Conservation (phyloP, 1,139 yeast species). For the Hyphopichia pseudoburtonii region DNA sequence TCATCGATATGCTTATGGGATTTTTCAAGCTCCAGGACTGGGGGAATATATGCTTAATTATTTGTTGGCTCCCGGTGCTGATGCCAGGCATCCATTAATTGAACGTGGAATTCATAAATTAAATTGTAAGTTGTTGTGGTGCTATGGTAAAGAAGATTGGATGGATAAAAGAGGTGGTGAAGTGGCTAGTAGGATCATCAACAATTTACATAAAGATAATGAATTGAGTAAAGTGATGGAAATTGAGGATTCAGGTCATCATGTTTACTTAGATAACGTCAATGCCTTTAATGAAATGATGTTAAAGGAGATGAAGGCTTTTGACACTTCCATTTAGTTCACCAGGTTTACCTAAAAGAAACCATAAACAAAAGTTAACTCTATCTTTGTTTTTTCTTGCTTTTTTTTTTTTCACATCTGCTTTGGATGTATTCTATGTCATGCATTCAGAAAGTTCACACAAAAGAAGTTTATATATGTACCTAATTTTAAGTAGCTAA, state of each 20-base stretch:
- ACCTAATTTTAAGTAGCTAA: constrained; percentile 2
- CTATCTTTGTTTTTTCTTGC: no score
- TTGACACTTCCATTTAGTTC: constrained; percentile 4
- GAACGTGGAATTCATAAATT: constrained; percentile 48
- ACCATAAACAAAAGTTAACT: neutral
- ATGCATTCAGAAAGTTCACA: no score
- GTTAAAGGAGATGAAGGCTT: constrained; percentile 29
- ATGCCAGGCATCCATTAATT: constrained; percentile 62
- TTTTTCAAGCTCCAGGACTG: constrained; percentile 69
- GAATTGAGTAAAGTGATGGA: constrained; percentile 40
- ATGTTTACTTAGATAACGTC: constrained; percentile 64
- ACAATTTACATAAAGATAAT: constrained; percentile 21
- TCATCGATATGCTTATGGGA: constrained; percentile 68
- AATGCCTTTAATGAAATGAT: constrained; percentile 50
- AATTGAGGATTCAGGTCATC: constrained; percentile 66
- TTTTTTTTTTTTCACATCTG: no score
- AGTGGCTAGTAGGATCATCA: constrained; percentile 36
- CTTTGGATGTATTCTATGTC: no score
- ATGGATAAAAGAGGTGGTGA: constrained; percentile 65
- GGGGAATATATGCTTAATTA: constrained; percentile 77
- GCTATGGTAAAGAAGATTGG: constrained; percentile 78
- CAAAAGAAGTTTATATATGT: neutral
- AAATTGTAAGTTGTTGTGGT: constrained; percentile 59
- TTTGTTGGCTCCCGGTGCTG: constrained; percentile 72
- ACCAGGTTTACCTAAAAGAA: neutral